phyloP scores from a whole-genome alignment of 192 early-diverging fungal genomes.

The Podila clonocystis region DNA sequence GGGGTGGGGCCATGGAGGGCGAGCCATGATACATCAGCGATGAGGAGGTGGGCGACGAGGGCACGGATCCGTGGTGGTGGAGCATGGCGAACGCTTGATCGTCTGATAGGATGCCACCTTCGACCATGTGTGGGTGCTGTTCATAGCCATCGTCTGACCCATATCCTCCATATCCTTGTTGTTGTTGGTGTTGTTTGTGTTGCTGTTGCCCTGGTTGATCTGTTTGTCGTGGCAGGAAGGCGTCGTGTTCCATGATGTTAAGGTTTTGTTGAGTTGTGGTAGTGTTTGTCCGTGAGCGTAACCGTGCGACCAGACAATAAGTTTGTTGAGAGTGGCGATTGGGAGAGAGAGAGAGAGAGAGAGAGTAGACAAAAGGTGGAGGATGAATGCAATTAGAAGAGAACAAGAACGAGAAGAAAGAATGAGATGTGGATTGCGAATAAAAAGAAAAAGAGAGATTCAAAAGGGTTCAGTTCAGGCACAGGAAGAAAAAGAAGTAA shows the following conservation, averaged over 20 bases:
- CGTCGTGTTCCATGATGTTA: slow-evolving; percentile 26
- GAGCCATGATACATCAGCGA: neutral
- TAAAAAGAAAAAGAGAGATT: neutral
- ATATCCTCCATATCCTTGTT: slow-evolving; percentile 4
- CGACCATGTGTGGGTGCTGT: neutral
- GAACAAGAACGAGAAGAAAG: neutral
- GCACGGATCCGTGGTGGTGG: neutral
- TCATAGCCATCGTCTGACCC: neutral
- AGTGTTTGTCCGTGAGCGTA: neutral
- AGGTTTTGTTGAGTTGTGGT: neutral
- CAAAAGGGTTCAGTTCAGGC: neutral
- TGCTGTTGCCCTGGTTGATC: neutral
- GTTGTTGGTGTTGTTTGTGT: neutral
- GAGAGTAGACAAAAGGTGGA: neutral
- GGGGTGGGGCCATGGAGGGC: neutral
- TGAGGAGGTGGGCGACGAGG: neutral
- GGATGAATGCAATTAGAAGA: neutral
- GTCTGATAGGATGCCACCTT: neutral
- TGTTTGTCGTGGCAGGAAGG: slow-evolving; percentile 22
- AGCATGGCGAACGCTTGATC: neutral
- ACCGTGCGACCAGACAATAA: neutral
- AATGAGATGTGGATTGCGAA: neutral
- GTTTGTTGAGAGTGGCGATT: neutral
- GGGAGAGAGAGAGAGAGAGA: neutral
- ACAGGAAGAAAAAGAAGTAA: neutral